Base-by-base conservation (phyloP, 768 basidiomycete species). In the Suillus sp. region DNA sequence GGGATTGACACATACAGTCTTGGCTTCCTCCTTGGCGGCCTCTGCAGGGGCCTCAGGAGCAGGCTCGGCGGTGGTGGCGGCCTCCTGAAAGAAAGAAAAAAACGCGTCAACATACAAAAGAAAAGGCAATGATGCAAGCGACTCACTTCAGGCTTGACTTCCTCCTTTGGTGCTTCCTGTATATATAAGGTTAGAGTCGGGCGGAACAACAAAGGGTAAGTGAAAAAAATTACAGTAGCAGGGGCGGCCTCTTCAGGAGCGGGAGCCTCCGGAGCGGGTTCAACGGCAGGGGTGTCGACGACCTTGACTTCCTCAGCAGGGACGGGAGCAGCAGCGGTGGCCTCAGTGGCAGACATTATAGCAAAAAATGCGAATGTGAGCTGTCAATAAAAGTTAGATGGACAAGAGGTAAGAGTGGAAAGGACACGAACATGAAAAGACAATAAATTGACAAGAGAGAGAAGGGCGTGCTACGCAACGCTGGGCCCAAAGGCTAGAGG, bases 281-380 rank as follows among this genome's bases (percentile, higher is more conserved):
- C 77, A 27, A 76, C 25, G 10, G 72, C 68, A 56, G 75, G 62
- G 56, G 79, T 71, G 73, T 85, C 86, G 64, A 71, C 74, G 67
- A 77, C 77, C 78, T 83, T 83, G 64, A 79, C 77, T 74, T 86
- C 88, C 77, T 87, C 86, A 62, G 79, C 76, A 75, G 80, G 72
- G 57, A 71, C 78, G 37, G 37, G 11, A 42, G 18, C 51, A 70
- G 73, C 81, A 72, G 79, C 79, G 74, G 80, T 71, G 73, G 79
- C 77, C 78, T 88, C 90, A 71, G 88, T 75, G 78, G 89, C 84
- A 83, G 92, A 93, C 91, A 95, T 93, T 92, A 92, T 86, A 79
- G 79, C 78, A 80, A 74, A 78, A 79, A 78, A 75, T 78, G 75
- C 78, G 80, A 81, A 80, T 76, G 69, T 82, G 83, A 84, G 85